Base-by-base conservation (phyloP, 2,329 filamentous ascomycete genomes). In the Penicillium sp. region DNA sequence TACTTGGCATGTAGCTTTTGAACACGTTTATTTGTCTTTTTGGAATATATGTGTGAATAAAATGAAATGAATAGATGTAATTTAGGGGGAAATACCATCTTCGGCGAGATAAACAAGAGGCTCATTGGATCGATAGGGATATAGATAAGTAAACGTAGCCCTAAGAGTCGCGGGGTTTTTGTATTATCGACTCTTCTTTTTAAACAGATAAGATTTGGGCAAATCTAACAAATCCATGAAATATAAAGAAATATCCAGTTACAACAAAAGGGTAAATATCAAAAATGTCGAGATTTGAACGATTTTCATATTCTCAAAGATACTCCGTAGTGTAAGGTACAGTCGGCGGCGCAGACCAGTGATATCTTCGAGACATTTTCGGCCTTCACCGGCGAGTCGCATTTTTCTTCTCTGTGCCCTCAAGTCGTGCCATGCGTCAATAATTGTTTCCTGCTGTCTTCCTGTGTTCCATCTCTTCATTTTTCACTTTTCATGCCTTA, bases 301-400 rank as follows among this genome's bases (percentile, higher is more conserved):
- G 26, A 41, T 53, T 37, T 40, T 42, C 45, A 35, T 50, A 50
- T 54, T 17, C 51, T 54, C 47, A 55, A 35, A 55, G 46, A 45
- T 51, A 55, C 53, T 55, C 47, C 40, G 53, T 55, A 55, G 47
- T 22, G 53, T 31, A 37, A 61, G 55, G 51, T 35, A 55, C 53
- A 53, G 57, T 66, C 63, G 62, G 63, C 62, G 63, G 41, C 42
- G 48, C 55, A 64, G 57, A 53, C 63, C 63, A 65, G 62, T 66
- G 61, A 66, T 50, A 63, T 51, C 50, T 59, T 55, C 43, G 50
- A 51, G 55, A 62, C 52, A 26, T 28, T 46, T 58, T 57, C 49
- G 45, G 57, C 47, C 57, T 45, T 60, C 46, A 50, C 50, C 60
- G 61, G 61, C 60, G 56, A 58, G 31, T 36, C 46, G 26, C 44